These are phyloP conservation scores for Agroathelia rolfsii DNA, from an alignment of 1,284 basidiomycete species.

Conservation along the genomic window DNA sequence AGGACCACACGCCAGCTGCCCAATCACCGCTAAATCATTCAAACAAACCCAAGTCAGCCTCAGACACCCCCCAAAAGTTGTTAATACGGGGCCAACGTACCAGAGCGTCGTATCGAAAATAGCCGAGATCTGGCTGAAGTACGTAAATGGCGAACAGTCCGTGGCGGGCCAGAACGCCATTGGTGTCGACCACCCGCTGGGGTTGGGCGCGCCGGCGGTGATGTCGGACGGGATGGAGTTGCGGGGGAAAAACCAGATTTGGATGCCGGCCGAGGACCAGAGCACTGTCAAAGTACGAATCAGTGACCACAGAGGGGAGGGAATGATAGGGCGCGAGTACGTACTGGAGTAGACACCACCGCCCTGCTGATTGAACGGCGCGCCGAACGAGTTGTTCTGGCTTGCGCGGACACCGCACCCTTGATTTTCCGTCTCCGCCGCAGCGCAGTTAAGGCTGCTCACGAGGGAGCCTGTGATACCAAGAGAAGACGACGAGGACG, in stretches of 20 bases:
- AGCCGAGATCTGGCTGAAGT: conserved; percentile 65
- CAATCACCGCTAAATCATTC: conserved; percentile 64
- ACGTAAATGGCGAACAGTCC: conserved; percentile 62
- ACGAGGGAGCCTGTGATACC: conserved; percentile 53
- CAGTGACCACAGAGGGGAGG: background rate
- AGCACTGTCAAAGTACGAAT: conserved; percentile 37
- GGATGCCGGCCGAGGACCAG: conserved; percentile 66
- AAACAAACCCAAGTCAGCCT: conserved; percentile 7
- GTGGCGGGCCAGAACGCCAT: conserved; percentile 66
- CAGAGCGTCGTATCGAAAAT: conserved; percentile 82
- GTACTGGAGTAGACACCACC: conserved; percentile 79
- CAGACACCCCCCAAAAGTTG: conserved; percentile 8
- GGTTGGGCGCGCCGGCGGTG: conserved; percentile 52
- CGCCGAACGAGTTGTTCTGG: conserved; percentile 47
- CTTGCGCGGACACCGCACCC: conserved; percentile 59
- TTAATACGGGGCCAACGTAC: conserved; percentile 27
- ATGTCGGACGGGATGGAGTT: conserved; percentile 69
- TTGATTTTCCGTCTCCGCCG: conserved; percentile 51
- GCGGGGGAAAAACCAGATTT: conserved; percentile 76
- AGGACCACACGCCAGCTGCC: conserved; percentile 73
- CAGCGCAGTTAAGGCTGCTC: conserved; percentile 61
- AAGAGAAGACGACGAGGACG: conserved; percentile 36
- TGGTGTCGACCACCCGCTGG: conserved; percentile 65
- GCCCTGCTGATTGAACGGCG: conserved; percentile 57
- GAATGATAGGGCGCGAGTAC: conserved; percentile 18